Percentiles rank a stretch among this genome's conserved stretches.
Evolutionary conservation across 2,329 filamentous ascomycete genomes (phyloP).

Genomic region (Fusarium sp.): DNA sequence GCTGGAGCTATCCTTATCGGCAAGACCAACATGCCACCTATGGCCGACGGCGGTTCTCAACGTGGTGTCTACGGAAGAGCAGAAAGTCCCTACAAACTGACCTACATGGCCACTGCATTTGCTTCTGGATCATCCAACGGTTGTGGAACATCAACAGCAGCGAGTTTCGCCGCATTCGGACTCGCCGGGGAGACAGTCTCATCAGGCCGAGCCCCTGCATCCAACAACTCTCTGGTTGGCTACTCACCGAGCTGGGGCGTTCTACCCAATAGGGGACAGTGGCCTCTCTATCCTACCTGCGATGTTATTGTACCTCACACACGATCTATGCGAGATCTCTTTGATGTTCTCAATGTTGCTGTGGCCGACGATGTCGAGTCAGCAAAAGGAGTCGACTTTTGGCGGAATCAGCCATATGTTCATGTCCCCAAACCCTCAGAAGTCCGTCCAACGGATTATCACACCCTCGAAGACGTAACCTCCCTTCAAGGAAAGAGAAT

Average conservation of each 20-base stretch:
- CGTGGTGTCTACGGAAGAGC: conserved; percentile 67
- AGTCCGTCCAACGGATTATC: conserved; percentile 41
- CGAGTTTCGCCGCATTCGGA: conserved; percentile 64
- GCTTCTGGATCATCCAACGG: conserved; percentile 70
- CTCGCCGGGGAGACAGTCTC: conserved; percentile 68
- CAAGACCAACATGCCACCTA: conserved; percentile 68
- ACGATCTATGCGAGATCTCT: conserved; percentile 61
- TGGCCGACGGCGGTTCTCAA: conserved; percentile 70
- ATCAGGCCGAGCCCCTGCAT: conserved; percentile 67
- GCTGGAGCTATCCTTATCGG: conserved; percentile 53
- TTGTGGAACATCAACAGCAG: conserved; percentile 61
- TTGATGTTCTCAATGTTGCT: conserved; percentile 62
- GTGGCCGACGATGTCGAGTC: conserved; percentile 52
- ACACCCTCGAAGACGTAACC: background rate
- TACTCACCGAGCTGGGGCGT: conserved; percentile 67
- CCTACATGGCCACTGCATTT: conserved; percentile 66
- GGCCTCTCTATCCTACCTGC: conserved; percentile 68
- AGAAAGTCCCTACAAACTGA: conserved; percentile 66
- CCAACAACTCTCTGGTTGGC: conserved; percentile 66
- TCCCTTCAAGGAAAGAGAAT: background rate
- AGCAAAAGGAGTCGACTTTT: conserved; percentile 59
- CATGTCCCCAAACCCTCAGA: conserved; percentile 50
- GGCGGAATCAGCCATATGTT: conserved; percentile 62
- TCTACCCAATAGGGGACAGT: conserved; percentile 63
- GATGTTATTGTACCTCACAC: conserved; percentile 67